Percentiles rank a stretch among this genome's conserved stretches.
Conservation (phyloP, 768 basidiomycete species). For the Suillus fuscotomentosus region DNA sequence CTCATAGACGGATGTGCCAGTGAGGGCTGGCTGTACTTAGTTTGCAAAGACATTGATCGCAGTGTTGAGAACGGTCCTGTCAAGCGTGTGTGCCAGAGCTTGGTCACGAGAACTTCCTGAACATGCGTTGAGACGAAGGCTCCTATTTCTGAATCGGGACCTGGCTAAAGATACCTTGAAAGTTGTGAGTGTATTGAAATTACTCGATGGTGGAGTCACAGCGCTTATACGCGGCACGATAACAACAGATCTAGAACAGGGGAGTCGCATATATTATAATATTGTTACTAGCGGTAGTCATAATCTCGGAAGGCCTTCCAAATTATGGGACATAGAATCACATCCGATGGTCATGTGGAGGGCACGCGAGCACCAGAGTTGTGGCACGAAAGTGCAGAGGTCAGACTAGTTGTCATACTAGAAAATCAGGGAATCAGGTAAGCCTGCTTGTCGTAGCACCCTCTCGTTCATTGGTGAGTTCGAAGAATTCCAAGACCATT, state of each 20-base stretch:
- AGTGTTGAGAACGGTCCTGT: neutral
- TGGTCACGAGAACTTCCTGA: neutral
- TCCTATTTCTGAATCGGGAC: neutral
- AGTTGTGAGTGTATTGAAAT: neutral
- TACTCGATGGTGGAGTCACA: neutral
- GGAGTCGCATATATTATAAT: neutral
- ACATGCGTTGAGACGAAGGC: neutral
- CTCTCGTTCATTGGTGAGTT: neutral
- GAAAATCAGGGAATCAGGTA: neutral
- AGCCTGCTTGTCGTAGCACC: neutral
- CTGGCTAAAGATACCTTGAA: neutral
- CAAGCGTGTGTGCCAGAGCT: neutral
- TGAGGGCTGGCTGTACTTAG: neutral
- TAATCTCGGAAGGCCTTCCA: neutral
- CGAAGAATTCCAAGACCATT: neutral
- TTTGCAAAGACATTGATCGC: neutral
- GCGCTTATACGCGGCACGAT: neutral
- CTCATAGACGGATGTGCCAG: neutral
- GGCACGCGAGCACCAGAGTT: neutral
- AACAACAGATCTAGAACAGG: neutral
- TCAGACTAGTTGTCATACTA: neutral
- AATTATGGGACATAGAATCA: neutral
- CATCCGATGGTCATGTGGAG: neutral
- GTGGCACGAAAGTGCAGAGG: neutral
- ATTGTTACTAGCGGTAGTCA: neutral